Evolutionary conservation across 768 basidiomycete species (phyloP).

Genomic region (Sporobolomyces roseus): DNA sequence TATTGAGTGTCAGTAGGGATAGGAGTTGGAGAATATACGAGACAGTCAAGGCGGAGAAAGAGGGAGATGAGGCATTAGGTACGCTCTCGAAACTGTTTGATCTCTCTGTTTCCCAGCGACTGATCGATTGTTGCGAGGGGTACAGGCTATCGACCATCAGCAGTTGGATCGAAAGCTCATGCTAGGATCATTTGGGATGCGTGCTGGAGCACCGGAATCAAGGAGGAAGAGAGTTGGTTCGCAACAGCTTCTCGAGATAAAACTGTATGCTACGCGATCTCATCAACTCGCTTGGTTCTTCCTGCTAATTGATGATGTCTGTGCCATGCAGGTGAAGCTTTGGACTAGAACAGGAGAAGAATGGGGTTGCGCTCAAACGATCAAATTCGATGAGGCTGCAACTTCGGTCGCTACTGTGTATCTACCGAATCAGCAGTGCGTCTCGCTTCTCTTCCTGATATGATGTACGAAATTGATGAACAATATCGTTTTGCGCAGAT

Average conservation of each 20-base stretch:
- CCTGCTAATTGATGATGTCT: too few relatives aligned
- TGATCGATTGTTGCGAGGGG: background rate
- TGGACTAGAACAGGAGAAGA: slow-evolving; percentile 57
- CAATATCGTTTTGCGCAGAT: slow-evolving; percentile 29
- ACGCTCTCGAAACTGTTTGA: background rate
- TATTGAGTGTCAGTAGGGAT: slow-evolving; percentile 86
- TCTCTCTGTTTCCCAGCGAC: background rate
- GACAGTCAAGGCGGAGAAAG: too few relatives aligned
- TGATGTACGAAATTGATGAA: slow-evolving; percentile 41
- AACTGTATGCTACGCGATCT: slow-evolving; percentile 57
- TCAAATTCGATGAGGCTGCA: slow-evolving; percentile 71
- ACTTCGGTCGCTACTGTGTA: slow-evolving; percentile 73
- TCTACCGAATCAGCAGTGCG: slow-evolving; percentile 38
- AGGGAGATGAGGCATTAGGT: slow-evolving; percentile 37
- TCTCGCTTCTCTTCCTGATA: too few relatives aligned
- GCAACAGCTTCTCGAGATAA: slow-evolving; percentile 94
- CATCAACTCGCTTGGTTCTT: too few relatives aligned
- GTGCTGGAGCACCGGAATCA: slow-evolving; percentile 73
- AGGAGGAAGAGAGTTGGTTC: slow-evolving; percentile 73
- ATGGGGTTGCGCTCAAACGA: slow-evolving; percentile 57
- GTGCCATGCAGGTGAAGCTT: slow-evolving; percentile 67
- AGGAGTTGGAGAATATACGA: slow-evolving; percentile 83
- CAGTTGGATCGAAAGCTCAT: slow-evolving; percentile 69
- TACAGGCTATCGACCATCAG: slow-evolving; percentile 58
- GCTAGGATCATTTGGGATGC: slow-evolving; percentile 94